A percentile compares a stretch with the other conserved stretches of the same genome.
Conservation (phyloP, 2,329 filamentous ascomycete genomes). For the Penicillium occitanis region DNA sequence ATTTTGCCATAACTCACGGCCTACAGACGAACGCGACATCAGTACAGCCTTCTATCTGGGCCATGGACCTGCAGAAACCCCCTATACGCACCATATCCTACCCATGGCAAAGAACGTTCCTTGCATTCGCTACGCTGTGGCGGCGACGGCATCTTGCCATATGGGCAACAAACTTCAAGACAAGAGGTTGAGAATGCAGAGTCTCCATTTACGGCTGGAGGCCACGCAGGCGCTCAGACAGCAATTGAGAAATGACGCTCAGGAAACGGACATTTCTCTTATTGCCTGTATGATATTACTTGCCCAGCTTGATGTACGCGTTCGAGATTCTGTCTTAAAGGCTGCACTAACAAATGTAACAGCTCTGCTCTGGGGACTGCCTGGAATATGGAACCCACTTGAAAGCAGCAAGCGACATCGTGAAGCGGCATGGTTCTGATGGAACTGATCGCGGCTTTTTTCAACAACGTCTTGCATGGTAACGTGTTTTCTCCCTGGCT, state of each 20-base stretch:
- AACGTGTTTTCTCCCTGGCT: background rate
- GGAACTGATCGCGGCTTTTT: background rate
- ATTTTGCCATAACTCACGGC: background rate
- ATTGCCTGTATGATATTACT: slow-evolving; percentile 5
- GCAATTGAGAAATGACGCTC: background rate
- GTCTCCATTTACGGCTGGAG: background rate
- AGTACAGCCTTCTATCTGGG: slow-evolving; percentile 2
- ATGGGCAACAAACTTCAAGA: background rate
- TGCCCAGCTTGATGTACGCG: background rate
- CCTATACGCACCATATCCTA: background rate
- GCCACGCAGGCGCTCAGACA: slow-evolving; percentile 1
- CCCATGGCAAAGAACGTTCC: background rate
- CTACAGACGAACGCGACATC: background rate
- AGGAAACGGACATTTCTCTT: background rate
- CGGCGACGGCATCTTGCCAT: background rate
- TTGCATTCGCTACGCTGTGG: slow-evolving; percentile 3
- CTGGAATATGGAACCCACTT: background rate
- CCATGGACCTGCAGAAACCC: background rate
- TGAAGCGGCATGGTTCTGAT: background rate
- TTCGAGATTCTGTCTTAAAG: background rate
- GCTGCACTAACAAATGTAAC: background rate
- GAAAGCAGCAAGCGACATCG: background rate
- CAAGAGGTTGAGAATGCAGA: background rate
- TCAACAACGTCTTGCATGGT: slow-evolving; percentile 7
- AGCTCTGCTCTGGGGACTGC: slow-evolving; percentile 1